Conservation (phyloP, 495 filamentous ascomycete genomes). For the Trichoderma asperelloides region DNA sequence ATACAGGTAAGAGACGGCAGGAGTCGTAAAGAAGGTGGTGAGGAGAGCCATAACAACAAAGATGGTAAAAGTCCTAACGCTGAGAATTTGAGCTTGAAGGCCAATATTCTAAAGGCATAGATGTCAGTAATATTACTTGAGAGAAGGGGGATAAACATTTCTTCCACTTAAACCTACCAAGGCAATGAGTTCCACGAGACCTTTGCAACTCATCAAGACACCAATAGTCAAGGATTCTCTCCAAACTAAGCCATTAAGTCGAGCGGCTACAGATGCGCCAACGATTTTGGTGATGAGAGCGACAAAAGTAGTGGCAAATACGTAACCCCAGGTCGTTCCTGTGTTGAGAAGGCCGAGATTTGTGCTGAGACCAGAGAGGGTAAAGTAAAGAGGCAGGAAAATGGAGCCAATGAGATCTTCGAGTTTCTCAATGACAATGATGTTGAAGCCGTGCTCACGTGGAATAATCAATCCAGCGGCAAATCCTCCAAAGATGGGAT, state of each 20-base stretch:
- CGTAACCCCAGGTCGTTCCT: slow-evolving; percentile 87
- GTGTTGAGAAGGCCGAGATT: slow-evolving; percentile 77
- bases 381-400: slow-evolving; percentile 94
- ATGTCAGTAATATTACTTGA: not conserved
- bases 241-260: slow-evolving; percentile 74
- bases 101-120: slow-evolving; percentile 74
- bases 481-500: slow-evolving; percentile 56
- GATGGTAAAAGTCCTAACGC: slow-evolving; percentile 83
- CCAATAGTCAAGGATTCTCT: slow-evolving; percentile 89
- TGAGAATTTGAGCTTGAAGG: slow-evolving; percentile 82
- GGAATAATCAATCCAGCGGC: slow-evolving; percentile 86
- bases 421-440: slow-evolving; percentile 91
- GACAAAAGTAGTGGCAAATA: slow-evolving; percentile 70
- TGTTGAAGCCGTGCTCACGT: slow-evolving; percentile 88
- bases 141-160: not conserved
- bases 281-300: slow-evolving; percentile 82
- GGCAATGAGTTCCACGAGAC: slow-evolving; percentile 90
- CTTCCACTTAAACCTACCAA: slow-evolving; percentile 48
- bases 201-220: slow-evolving; percentile 95
- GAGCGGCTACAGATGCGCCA: slow-evolving; percentile 76
- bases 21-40: slow-evolving; percentile 87
- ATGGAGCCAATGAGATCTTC: slow-evolving; percentile 84
- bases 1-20: slow-evolving; percentile 68
- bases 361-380: slow-evolving; percentile 82
- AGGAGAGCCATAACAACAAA: slow-evolving; percentile 96